Percentiles rank a stretch among this genome's conserved stretches.
Conservation (phyloP, 352 stramenopile species). For the Phytophthora sojae region DNA sequence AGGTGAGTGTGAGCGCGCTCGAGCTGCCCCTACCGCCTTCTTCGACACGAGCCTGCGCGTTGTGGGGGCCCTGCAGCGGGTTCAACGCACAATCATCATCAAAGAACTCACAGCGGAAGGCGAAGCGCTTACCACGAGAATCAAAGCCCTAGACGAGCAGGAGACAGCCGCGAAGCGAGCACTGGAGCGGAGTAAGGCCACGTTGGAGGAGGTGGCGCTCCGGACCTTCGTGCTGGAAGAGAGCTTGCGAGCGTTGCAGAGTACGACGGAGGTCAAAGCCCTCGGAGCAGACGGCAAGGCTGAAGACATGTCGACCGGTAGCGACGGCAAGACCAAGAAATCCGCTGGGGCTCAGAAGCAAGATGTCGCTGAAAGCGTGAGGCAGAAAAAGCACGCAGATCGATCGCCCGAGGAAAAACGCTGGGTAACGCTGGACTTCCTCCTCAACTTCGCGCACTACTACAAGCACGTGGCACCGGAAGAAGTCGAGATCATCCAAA, state of each 20-base stretch:
- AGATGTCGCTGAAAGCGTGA: slow-evolving; percentile 46
- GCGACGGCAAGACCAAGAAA: slow-evolving; percentile 2
- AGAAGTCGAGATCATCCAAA: slow-evolving; percentile 72
- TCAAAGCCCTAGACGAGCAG: slow-evolving; percentile 42
- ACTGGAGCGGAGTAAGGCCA: slow-evolving; percentile 29
- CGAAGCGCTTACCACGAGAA: slow-evolving; percentile 22
- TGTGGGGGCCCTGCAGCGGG: slow-evolving; percentile 61
- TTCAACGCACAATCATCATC: slow-evolving; percentile 52
- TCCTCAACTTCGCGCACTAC: slow-evolving; percentile 68
- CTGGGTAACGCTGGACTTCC: slow-evolving; percentile 77
- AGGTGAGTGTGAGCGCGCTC: slow-evolving; percentile 46
- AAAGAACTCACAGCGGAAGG: slow-evolving; percentile 51
- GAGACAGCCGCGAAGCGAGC: slow-evolving; percentile 17
- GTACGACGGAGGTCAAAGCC: slow-evolving; percentile 27
- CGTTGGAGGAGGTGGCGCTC: slow-evolving; percentile 47
- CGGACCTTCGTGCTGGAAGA: slow-evolving; percentile 54
- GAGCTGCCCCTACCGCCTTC: slow-evolving; percentile 49
- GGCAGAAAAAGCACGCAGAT: slow-evolving; percentile 56
- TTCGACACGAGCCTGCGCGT: slow-evolving; percentile 70
- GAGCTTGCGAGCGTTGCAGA: slow-evolving; percentile 34
- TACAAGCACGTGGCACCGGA: slow-evolving; percentile 61
- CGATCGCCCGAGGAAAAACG: slow-evolving; percentile 65
- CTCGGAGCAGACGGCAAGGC: neutral
- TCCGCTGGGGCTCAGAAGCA: neutral
- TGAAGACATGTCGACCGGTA: neutral